phyloP scores from a whole-genome alignment of 495 filamentous ascomycete species.

The Schizothecium vesticola region DNA sequence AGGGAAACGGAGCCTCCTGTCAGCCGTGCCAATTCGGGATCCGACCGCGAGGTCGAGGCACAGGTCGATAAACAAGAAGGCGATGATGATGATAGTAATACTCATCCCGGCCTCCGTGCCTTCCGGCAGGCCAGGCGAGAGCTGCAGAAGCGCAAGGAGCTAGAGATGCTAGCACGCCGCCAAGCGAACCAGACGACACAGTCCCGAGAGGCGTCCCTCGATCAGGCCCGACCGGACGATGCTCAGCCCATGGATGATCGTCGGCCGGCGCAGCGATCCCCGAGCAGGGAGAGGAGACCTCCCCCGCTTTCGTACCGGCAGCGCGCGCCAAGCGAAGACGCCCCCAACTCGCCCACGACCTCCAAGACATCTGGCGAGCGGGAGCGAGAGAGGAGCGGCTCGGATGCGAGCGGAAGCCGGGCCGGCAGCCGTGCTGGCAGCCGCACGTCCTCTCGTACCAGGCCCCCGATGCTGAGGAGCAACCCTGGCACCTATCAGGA shows the following conservation, averaged over 20 bases:
- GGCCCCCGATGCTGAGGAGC: slow-evolving; percentile 35
- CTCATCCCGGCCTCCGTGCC: slow-evolving; percentile 40
- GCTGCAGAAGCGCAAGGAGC: slow-evolving; percentile 46
- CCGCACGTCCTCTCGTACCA: slow-evolving; percentile 47
- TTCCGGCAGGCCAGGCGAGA: slow-evolving; percentile 51
- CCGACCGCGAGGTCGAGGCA: slow-evolving; percentile 16
- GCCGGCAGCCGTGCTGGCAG: slow-evolving; percentile 28
- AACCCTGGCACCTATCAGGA: slow-evolving; percentile 43
- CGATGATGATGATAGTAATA: slow-evolving; percentile 21
- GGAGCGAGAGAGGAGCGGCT: slow-evolving; percentile 58
- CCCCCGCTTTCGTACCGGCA: slow-evolving; percentile 39
- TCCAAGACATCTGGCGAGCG: slow-evolving; percentile 38
- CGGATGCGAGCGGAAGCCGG: slow-evolving; percentile 48
- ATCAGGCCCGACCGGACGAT: slow-evolving; percentile 18
- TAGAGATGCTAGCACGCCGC: slow-evolving; percentile 34
- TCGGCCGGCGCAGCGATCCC: slow-evolving; percentile 31
- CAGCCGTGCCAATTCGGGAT: slow-evolving; percentile 18
- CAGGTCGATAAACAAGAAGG: slow-evolving; percentile 21
- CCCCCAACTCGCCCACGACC: slow-evolving; percentile 20
- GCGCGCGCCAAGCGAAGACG: slow-evolving; percentile 37
- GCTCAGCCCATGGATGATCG: slow-evolving; percentile 29
- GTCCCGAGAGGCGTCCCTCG: slow-evolving; percentile 14
- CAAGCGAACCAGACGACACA: slow-evolving; percentile 25
- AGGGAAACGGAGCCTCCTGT: slow-evolving; percentile 43
- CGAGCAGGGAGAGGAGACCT: slow-evolving; percentile 41